Conservation (phyloP, 257 asterid species). For the Voacanga thouarsii region DNA sequence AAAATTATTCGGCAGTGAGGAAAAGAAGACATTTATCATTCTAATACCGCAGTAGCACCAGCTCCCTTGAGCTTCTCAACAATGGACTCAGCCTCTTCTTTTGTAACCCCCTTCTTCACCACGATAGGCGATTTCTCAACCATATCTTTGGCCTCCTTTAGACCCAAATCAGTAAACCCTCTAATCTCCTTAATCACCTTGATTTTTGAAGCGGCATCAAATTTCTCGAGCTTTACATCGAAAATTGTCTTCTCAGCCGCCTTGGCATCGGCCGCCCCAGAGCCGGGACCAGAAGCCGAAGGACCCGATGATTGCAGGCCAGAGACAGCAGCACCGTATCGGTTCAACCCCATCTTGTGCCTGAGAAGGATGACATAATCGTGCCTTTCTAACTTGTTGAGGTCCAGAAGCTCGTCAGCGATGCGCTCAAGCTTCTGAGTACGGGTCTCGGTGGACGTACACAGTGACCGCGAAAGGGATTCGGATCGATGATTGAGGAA, state of each 20-base stretch:
- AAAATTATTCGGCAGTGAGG: background rate
- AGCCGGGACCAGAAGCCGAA: conserved; percentile 36
- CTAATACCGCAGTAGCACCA: conserved; percentile 77
- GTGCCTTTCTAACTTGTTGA: conserved; percentile 69
- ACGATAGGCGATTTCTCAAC: conserved; percentile 77
- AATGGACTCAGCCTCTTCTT: conserved; percentile 75
- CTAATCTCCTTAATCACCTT: conserved; percentile 89
- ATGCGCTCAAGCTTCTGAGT: conserved; percentile 71
- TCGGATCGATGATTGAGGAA: conserved; percentile 16
- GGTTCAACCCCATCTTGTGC: conserved; percentile 64
- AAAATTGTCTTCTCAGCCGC: conserved; percentile 59
- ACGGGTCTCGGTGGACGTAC: conserved; percentile 41
- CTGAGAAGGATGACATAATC: conserved; percentile 61
- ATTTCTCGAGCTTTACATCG: conserved; percentile 68
- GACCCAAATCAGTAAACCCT: conserved; percentile 69
- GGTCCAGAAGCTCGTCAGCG: conserved; percentile 63
- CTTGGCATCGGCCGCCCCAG: conserved; percentile 46
- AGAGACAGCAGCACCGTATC: conserved; percentile 54
- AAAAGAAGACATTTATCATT: conserved; percentile 29
- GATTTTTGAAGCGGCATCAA: conserved; percentile 65
- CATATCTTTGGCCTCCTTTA: conserved; percentile 86
- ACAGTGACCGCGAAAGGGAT: conserved; percentile 29
- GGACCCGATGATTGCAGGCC: conserved; percentile 27
- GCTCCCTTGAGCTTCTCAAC: conserved; percentile 67
- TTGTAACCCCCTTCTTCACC: conserved; percentile 70